Evolutionary conservation across 805 yeast species (phyloP).

Genomic region (Yarrowia phangngaensis): DNA sequence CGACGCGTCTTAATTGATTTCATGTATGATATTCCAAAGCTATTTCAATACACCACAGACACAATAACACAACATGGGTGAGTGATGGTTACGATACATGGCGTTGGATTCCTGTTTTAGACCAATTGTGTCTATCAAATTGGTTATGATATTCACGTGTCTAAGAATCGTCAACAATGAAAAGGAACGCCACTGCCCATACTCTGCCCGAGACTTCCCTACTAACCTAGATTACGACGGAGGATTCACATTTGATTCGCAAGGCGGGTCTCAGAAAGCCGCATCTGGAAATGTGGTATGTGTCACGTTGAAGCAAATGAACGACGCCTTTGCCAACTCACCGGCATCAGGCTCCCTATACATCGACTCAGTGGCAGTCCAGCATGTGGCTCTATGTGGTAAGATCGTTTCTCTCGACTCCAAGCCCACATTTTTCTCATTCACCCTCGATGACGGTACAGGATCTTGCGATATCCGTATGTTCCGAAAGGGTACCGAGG

Average conservation of each 20-base stretch:
- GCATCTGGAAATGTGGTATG: conserved; percentile 41
- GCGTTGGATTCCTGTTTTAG: too few species aligned
- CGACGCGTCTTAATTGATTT: conserved; percentile 24
- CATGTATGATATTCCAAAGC: conserved; percentile 38
- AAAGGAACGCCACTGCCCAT: too few species aligned
- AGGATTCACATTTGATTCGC: conserved; percentile 27
- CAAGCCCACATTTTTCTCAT: conserved; percentile 44
- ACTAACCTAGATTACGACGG: conserved; percentile 27
- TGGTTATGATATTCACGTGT: too few species aligned
- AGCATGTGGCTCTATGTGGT: conserved; percentile 56
- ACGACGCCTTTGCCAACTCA: conserved; percentile 49
- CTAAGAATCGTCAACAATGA: too few species aligned
- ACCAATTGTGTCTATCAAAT: too few species aligned
- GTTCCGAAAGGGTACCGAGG: conserved; percentile 39
- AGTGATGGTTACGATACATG: too few species aligned
- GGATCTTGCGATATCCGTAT: conserved; percentile 56
- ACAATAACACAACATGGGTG: conserved; percentile 10
- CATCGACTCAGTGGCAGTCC: conserved; percentile 52
- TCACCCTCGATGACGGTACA: conserved; percentile 65
- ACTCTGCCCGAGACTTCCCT: too few species aligned
- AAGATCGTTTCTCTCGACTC: conserved; percentile 47
- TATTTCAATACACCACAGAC: conserved; percentile 32
- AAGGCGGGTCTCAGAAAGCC: conserved; percentile 8
- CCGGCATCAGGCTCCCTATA: conserved; percentile 56
- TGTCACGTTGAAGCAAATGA: conserved; percentile 61